Conservation (phyloP, 2,329 filamentous ascomycete genomes). For the Ophiognomonia clavigignenti-juglandacearum region DNA sequence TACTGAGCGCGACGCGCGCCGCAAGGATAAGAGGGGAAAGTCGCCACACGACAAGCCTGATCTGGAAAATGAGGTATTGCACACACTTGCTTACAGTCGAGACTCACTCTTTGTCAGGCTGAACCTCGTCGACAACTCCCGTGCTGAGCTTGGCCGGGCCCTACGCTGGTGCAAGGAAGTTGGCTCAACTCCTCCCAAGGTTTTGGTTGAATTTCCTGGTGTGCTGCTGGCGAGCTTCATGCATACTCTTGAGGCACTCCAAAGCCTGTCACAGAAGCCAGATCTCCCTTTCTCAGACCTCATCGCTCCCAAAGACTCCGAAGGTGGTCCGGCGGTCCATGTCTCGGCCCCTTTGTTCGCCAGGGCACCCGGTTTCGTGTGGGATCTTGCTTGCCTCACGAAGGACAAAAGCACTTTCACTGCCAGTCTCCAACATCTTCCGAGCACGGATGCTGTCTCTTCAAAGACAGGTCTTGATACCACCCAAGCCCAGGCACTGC, state of each 20-base stretch:
- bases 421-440: slow-evolving; percentile 7
- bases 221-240: slow-evolving; percentile 54
- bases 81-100: slow-evolving; percentile 28
- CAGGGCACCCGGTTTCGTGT: slow-evolving; percentile 41
- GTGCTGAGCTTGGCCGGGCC: slow-evolving; percentile 19
- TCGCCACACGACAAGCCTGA: neutral
- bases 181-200: slow-evolving; percentile 12
- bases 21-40: neutral
- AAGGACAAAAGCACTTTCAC: slow-evolving; percentile 19
- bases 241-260: slow-evolving; percentile 51
- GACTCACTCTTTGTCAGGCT: slow-evolving; percentile 27
- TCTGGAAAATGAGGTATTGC: neutral
- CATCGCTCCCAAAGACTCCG: slow-evolving; percentile 29
- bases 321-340: slow-evolving; percentile 16
- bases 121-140: slow-evolving; percentile 22
- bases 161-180: slow-evolving; percentile 26
- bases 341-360: slow-evolving; percentile 49
- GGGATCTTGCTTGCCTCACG: slow-evolving; percentile 34
- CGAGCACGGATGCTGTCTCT: slow-evolving; percentile 21
- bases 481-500: slow-evolving; percentile 45
- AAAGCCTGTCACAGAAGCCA: slow-evolving; percentile 40
- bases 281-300: slow-evolving; percentile 46
- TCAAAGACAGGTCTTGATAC: slow-evolving; percentile 44
- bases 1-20: neutral
- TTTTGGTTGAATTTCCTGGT: slow-evolving; percentile 57